These are phyloP conservation scores for Beverwykella pulmonaria DNA, from an alignment of 495 filamentous ascomycete species.

Conservation along the genomic window DNA sequence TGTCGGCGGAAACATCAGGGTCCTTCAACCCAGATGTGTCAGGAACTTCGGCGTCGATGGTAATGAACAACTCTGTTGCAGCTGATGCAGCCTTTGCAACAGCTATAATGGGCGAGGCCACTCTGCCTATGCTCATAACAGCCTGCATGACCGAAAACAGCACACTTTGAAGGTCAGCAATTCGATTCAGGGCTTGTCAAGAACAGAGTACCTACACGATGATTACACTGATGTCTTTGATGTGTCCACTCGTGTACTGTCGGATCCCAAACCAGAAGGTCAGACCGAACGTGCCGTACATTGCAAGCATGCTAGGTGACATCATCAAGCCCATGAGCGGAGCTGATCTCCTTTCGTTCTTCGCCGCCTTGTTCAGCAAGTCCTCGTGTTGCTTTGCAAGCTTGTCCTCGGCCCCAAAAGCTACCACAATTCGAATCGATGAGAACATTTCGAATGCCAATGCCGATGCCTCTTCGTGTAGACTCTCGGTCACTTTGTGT, in stretches of 20 bases:
- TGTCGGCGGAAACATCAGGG: constrained; percentile 35
- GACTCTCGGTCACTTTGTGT: constrained; percentile 58
- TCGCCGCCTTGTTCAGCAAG: constrained; percentile 62
- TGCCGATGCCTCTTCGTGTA: constrained; percentile 62
- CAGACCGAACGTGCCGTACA: constrained; percentile 40
- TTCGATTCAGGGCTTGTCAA: not conserved
- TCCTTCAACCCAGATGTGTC: constrained; percentile 37
- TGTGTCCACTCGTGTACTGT: constrained; percentile 32
- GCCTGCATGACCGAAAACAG: not conserved
- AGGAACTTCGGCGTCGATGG: constrained; percentile 35
- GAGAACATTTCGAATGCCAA: constrained; percentile 57
- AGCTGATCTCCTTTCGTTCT: constrained; percentile 55
- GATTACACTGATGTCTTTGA: constrained; percentile 24
- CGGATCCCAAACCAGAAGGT: constrained; percentile 45
- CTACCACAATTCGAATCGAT: constrained; percentile 57
- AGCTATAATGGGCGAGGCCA: constrained; percentile 27
- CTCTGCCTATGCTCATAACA: constrained; percentile 6
- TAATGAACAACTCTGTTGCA: constrained; percentile 36
- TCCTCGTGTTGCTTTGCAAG: constrained; percentile 56
- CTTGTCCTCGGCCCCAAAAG: constrained; percentile 63
- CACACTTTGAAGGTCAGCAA: not conserved
- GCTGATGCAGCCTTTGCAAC: constrained; percentile 37
- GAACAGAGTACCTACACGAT: constrained; percentile 26
- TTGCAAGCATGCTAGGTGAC: constrained; percentile 36
- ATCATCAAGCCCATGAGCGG: constrained; percentile 51